Percentiles rank a stretch among this genome's conserved stretches.
Conservation (phyloP, 805 yeast genomes). For the Yarrowia yakushimensis region DNA sequence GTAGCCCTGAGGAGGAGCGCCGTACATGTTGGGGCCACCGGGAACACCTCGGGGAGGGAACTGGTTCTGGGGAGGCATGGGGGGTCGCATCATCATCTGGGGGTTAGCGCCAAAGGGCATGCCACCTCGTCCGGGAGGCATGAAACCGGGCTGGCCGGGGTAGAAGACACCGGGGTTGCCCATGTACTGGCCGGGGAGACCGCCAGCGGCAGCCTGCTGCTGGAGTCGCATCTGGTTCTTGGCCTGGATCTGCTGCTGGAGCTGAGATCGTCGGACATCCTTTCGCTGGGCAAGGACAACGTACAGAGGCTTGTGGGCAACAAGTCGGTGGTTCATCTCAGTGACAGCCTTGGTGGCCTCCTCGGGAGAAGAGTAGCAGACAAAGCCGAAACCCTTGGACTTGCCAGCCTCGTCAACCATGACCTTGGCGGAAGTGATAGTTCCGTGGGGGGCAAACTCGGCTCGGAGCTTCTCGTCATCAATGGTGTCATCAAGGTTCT, state of each 20-base stretch:
- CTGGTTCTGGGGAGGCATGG: constrained; percentile 41
- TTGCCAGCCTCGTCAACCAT: constrained; percentile 93
- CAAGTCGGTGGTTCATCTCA: constrained; percentile 97
- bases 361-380: constrained; percentile 95
- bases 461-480: constrained; percentile 88
- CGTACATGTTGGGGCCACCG: constrained; percentile 76
- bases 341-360: constrained; percentile 98
- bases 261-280: constrained; percentile 94
- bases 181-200: constrained; percentile 82
- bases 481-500: constrained; percentile 91
- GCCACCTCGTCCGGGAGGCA: constrained; percentile 75
- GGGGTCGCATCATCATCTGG: constrained; percentile 39
- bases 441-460: constrained; percentile 90
- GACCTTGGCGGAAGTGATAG: constrained; percentile 92
- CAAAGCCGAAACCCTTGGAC: constrained; percentile 98
- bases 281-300: constrained; percentile 99
- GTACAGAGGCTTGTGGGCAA: constrained; percentile 92
- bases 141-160: constrained; percentile 67
- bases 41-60: constrained; percentile 58
- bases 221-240: constrained; percentile 98
- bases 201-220: constrained; percentile 76
- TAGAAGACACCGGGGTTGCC: constrained; percentile 74
- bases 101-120: constrained; percentile 43
- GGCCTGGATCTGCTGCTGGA: constrained; percentile 96
- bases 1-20: constrained; percentile 68